Base-by-base conservation (phyloP, 2,329 filamentous ascomycete species). In the Fusarium temperatum region DNA sequence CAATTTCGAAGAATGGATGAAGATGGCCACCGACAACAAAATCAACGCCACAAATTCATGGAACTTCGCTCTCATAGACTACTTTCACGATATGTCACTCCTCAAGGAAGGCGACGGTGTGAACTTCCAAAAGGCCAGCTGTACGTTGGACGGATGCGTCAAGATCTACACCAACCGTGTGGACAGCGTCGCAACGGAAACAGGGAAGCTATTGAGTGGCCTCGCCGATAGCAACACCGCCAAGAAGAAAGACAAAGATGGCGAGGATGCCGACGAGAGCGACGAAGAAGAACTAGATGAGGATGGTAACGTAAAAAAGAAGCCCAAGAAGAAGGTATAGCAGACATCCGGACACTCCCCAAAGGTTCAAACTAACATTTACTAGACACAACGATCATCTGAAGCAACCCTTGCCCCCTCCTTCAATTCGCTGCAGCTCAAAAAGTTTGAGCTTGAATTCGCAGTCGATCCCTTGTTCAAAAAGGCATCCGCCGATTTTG, bases 1-100 rank as follows among this genome's bases (percentile, higher is more conserved):
- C 79, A 99, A 99, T 84, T 99, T 98, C 78, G 96, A 99, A 82
- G 96, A 99, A 82, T 98, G 96, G 96, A 98, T 99, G 95, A 99
- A 98, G 88, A 97, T 99, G 95, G 96, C 96, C 5, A 98, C 96
- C 22, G 96, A 99, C 85, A 99, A 99, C 85, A 96, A 96, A 84
- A 99, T 99, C 87, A 99, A 98, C 81, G 96, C 96, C 55, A 91
- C 93, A 68, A 99, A 99, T 83, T 98, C 95, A 36, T 99, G 96
- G 96, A 98, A 98, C 83, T 98, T 99, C 84, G 96, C 96, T n/a
- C 89, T 99, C 24, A 99, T 99, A 81, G 96, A 99, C 83, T 99
- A 99, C 84, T 99, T 99, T 80, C 96, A 99, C 83, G 96, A 99
- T 80, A 98, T 99, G 96, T 98, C 95, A 3, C 86, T 99, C 48